phyloP scores from a whole-genome alignment of 768 basidiomycete species.

The Xerocomus brunneocitrinus region DNA sequence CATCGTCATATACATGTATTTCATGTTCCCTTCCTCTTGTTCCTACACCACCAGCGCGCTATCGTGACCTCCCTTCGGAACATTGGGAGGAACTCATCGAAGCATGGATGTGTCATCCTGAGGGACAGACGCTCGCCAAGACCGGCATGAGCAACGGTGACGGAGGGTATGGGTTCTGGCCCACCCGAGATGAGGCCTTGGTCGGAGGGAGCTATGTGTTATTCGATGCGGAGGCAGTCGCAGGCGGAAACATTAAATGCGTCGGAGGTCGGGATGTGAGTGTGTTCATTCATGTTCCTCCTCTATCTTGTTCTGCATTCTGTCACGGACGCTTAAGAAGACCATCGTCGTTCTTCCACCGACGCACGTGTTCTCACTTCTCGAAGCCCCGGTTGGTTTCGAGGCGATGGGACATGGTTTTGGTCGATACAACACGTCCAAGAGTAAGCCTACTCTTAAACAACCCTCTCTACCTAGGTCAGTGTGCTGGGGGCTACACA shows the following conservation, averaged over 20 bases:
- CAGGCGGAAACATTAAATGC: conserved; percentile 30
- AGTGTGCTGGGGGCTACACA: conserved; percentile 84
- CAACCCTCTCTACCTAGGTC: conserved; percentile 79
- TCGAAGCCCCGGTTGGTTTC: conserved; percentile 62
- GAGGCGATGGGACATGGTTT: conserved; percentile 23
- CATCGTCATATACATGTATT: conserved; percentile 69
- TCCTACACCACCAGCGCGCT: conserved; percentile 49
- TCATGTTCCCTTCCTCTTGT: conserved; percentile 74
- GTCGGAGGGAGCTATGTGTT: conserved; percentile 90
- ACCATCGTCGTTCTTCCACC: conserved; percentile 74
- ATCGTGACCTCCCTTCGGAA: conserved; percentile 88
- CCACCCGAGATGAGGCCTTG: conserved; percentile 61
- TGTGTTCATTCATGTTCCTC: conserved; percentile 18
- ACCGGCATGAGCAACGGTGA: conserved; percentile 33
- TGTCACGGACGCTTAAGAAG: conserved; percentile 81
- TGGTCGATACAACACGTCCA: conserved; percentile 97
- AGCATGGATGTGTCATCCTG: conserved; percentile 96
- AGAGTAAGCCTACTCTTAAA: conserved; percentile 70
- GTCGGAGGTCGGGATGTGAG: conserved; percentile 43
- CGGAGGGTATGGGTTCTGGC: conserved; percentile 69
- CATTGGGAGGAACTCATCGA: conserved; percentile 98
- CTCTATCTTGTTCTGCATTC: conserved; percentile 7
- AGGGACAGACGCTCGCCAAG: conserved; percentile 65
- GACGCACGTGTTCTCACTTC: conserved; percentile 36
- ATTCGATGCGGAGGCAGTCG: conserved; percentile 59